A percentile compares a stretch with the other conserved stretches of the same genome.
Conservation (phyloP, 805 yeast genomes). For the Metschnikowia colocasiae region DNA sequence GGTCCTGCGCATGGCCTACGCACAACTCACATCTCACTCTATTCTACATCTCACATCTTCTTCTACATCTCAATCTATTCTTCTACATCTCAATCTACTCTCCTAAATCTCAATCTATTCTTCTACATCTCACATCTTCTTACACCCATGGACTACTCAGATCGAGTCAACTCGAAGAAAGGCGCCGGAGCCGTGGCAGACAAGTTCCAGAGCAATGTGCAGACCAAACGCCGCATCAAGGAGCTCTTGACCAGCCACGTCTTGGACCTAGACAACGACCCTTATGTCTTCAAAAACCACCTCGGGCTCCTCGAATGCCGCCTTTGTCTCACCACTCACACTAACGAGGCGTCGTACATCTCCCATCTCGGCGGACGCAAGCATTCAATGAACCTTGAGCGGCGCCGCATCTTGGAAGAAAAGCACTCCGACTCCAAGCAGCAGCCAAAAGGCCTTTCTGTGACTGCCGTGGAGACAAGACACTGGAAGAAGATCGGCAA, state of each 20-base stretch:
- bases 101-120: too few species aligned
- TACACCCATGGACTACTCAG: conserved; percentile 76
- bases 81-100: background rate
- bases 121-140: background rate
- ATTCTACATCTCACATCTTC: too few species aligned
- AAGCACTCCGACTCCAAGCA: conserved; percentile 17
- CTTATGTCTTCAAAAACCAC: conserved; percentile 80
- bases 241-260: conserved; percentile 53
- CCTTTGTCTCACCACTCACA: conserved; percentile 79
- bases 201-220: conserved; percentile 61
- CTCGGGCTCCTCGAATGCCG: conserved; percentile 83
- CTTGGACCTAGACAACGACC: conserved; percentile 59
- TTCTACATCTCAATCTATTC: too few species aligned
- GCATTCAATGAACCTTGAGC: conserved; percentile 70
- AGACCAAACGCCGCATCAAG: conserved; percentile 63
- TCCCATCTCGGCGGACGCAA: conserved; percentile 82
- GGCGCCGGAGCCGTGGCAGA: conserved; percentile 92
- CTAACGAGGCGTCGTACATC: conserved; percentile 73
- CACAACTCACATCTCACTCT: background rate
- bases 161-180: conserved; percentile 84
- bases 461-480: conserved; percentile 41
- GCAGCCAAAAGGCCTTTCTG: conserved; percentile 26
- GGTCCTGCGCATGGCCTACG: background rate
- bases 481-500: conserved; percentile 60
- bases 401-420: conserved; percentile 44